Conservation (phyloP, 768 basidiomycete genomes). For the Leucosporidium yakuticum region DNA sequence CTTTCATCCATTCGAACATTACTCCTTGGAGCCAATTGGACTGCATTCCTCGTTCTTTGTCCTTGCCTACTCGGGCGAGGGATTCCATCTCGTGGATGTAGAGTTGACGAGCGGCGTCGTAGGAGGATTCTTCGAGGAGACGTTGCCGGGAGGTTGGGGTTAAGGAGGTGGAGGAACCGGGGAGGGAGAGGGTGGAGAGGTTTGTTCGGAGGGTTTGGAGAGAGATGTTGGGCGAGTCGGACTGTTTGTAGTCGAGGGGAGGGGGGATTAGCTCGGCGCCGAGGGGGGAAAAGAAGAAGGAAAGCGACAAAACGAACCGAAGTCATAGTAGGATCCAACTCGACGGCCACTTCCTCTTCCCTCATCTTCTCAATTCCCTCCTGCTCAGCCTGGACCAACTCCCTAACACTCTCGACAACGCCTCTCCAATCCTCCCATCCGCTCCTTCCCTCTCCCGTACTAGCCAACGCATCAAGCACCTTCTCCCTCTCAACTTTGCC, state of each 20-base stretch:
- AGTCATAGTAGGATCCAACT: conserved; percentile 21
- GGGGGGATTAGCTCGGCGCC: too few species aligned
- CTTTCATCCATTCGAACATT: conserved; percentile 82
- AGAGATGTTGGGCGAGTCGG: conserved; percentile 40
- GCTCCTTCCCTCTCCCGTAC: conserved; percentile 9
- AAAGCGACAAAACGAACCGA: neutral
- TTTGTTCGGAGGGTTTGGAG: conserved; percentile 63
- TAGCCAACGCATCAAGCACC: conserved; percentile 31
- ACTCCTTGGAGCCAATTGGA: conserved; percentile 55
- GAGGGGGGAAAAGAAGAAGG: neutral
- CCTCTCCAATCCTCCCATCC: conserved; percentile 16
- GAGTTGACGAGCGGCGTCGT: conserved; percentile 70
- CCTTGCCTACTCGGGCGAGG: conserved; percentile 53
- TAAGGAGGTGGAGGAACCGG: conserved; percentile 60
- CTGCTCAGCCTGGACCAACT: conserved; percentile 1
- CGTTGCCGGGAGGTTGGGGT: conserved; percentile 67
- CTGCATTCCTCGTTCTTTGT: conserved; percentile 43
- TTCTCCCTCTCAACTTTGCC: conserved; percentile 30
- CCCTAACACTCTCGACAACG: conserved; percentile 8
- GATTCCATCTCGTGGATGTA: conserved; percentile 59
- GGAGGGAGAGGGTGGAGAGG: conserved; percentile 56
- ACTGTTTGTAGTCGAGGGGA: neutral
- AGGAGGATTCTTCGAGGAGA: conserved; percentile 75
- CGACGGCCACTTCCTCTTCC: conserved; percentile 13
- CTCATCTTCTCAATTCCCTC: conserved; percentile 20